These are phyloP conservation scores for Phaeosphaeriaceae sp. DNA, from an alignment of 2,329 filamentous ascomycete genomes.

Conservation along the genomic window DNA sequence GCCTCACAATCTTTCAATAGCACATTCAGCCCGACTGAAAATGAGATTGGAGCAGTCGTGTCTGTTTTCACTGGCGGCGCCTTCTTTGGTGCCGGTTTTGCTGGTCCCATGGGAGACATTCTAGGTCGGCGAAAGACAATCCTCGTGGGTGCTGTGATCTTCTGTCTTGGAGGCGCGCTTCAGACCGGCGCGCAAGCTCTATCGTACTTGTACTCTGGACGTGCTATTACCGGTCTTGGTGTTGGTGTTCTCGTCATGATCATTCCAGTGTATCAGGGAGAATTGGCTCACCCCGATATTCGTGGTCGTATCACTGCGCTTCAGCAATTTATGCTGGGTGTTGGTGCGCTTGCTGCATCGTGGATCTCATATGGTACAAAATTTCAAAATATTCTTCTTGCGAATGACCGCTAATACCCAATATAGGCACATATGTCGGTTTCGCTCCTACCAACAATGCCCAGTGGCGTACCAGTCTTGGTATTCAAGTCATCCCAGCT, in stretches of 20 bases:
- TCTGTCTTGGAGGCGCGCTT: conserved; percentile 73
- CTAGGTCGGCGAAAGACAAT: conserved; percentile 76
- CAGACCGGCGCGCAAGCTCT: conserved; percentile 71
- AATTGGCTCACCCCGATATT: conserved; percentile 79
- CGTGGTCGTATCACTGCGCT: conserved; percentile 76
- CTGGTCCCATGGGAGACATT: conserved; percentile 67
- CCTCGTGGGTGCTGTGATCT: conserved; percentile 71
- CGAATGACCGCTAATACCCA: background rate
- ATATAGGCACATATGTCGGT: conserved; percentile 56
- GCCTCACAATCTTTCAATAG: conserved; percentile 51
- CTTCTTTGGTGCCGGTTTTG: conserved; percentile 71
- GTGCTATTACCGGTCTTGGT: conserved; percentile 71
- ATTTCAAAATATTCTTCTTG: background rate
- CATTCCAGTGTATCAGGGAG: conserved; percentile 76
- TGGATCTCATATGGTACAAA: conserved; percentile 76
- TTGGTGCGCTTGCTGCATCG: conserved; percentile 73
- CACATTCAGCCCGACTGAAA: conserved; percentile 49
- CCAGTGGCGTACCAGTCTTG: conserved; percentile 69
- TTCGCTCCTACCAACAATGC: conserved; percentile 55
- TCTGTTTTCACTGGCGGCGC: conserved; percentile 79
- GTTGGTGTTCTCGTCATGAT: conserved; percentile 69
- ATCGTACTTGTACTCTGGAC: conserved; percentile 71
- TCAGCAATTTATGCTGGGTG: conserved; percentile 83
- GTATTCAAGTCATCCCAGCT: conserved; percentile 75
- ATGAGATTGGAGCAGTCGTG: conserved; percentile 70